These are phyloP conservation scores for Penicillium macrosclerotiorum DNA, from an alignment of 495 filamentous ascomycete species.

Conservation along the genomic window DNA sequence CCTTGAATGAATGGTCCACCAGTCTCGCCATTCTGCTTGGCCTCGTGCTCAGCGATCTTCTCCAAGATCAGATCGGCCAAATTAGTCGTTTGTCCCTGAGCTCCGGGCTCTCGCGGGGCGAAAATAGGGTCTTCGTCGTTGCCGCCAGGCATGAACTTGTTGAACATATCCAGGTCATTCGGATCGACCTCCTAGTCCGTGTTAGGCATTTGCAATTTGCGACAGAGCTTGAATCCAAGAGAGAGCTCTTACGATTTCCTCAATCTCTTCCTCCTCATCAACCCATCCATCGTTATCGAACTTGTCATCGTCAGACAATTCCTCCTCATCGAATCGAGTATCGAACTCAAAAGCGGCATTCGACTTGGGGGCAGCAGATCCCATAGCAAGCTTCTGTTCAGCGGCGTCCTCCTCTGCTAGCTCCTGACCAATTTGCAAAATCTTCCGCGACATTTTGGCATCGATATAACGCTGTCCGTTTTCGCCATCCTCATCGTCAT, in stretches of 20 bases:
- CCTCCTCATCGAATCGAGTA: slow-evolving; percentile 54
- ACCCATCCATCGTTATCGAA: slow-evolving; percentile 56
- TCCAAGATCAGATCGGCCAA: slow-evolving; percentile 88
- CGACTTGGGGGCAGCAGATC: slow-evolving; percentile 25
- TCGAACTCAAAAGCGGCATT: slow-evolving; percentile 68
- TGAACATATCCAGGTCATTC: slow-evolving; percentile 85
- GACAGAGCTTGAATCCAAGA: background rate
- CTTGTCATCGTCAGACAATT: slow-evolving; percentile 56
- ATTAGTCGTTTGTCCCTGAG: slow-evolving; percentile 62
- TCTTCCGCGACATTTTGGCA: slow-evolving; percentile 80
- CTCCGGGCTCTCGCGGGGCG: slow-evolving; percentile 43
- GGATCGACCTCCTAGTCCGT: slow-evolving; percentile 71
- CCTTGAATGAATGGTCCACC: slow-evolving; percentile 41
- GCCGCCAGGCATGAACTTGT: slow-evolving; percentile 73
- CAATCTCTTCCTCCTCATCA: slow-evolving; percentile 60
- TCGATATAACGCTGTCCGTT: slow-evolving; percentile 73
- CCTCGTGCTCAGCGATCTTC: slow-evolving; percentile 92
- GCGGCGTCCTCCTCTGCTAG: slow-evolving; percentile 72
- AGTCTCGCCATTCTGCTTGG: slow-evolving; percentile 49
- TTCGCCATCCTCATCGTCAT: slow-evolving; percentile 56
- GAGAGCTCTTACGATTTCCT: slow-evolving; percentile 57
- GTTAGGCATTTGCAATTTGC: slow-evolving; percentile 18
- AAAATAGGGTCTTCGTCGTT: slow-evolving; percentile 51
- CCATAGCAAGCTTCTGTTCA: slow-evolving; percentile 38
- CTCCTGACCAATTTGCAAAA: slow-evolving; percentile 81